phyloP scores from a whole-genome alignment of 305 asterid species.

The Fraxinus velutina region DNA sequence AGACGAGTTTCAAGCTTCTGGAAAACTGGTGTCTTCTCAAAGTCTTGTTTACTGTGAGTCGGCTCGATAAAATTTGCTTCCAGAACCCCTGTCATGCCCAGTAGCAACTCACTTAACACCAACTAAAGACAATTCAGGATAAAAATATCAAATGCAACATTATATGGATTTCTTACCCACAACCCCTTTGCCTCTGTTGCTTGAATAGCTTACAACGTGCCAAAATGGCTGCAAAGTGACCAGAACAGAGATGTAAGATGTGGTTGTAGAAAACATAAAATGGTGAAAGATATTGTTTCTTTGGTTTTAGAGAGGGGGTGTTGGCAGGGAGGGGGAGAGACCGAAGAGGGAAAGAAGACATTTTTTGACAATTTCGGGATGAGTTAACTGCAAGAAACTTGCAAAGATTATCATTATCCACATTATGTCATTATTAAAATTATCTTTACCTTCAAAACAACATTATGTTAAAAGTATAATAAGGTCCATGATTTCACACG shows the following conservation, averaged over 20 bases:
- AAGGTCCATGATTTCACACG: neutral
- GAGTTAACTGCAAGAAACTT: neutral
- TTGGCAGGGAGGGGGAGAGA: neutral
- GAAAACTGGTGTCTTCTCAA: conserved; percentile 60
- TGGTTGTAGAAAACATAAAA: conserved; percentile 13
- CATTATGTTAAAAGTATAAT: neutral
- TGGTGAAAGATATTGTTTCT: conserved; percentile 12
- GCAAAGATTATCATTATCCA: conserved; percentile 1
- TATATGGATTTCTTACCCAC: conserved; percentile 65
- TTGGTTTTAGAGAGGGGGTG: neutral
- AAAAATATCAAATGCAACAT: conserved; percentile 21
- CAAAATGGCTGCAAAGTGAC: conserved; percentile 77
- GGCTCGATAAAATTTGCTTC: conserved; percentile 67
- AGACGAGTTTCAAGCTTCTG: conserved; percentile 63
- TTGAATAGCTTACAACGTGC: conserved; percentile 58
- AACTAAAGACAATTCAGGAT: conserved; percentile 15
- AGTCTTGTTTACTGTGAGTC: conserved; percentile 67
- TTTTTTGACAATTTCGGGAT: neutral
- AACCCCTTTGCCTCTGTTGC: conserved; percentile 84
- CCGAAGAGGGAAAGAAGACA: neutral
- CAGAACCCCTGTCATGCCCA: conserved; percentile 43
- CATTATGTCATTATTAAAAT: conserved; percentile 3
- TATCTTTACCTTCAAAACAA: conserved; percentile 7
- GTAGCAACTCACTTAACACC: conserved; percentile 17
- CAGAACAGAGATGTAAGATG: conserved; percentile 14